Evolutionary conservation across 345 rosid genomes (phyloP).

Genomic region (Linum tenue): DNA sequence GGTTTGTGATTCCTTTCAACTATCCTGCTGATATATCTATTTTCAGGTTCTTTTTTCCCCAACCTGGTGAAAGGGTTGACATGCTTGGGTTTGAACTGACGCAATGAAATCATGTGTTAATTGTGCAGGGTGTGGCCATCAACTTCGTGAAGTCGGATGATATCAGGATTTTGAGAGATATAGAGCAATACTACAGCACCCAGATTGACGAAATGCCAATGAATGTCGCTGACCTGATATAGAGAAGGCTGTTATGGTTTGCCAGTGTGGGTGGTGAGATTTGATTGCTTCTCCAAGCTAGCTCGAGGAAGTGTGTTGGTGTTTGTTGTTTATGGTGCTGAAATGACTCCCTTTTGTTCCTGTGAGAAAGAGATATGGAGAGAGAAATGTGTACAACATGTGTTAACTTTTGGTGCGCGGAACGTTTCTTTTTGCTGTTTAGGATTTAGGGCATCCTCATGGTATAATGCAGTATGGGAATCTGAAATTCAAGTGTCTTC

Average conservation of each 20-base stretch:
- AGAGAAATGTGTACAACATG: too few species aligned
- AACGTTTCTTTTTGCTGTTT: too few species aligned
- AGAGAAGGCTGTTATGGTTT: background rate
- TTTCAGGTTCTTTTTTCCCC: background rate
- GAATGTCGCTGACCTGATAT: conserved; percentile 84
- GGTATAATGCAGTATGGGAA: too few species aligned
- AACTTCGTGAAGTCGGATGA: conserved; percentile 84
- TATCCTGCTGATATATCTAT: background rate
- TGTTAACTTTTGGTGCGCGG: too few species aligned
- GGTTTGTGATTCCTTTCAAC: conserved; percentile 29
- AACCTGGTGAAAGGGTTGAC: too few species aligned
- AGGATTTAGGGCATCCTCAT: too few species aligned
- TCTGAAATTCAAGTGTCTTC: too few species aligned
- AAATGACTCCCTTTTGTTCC: background rate
- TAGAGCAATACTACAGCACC: conserved; percentile 86
- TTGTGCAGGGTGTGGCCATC: conserved; percentile 73
- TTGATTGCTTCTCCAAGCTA: background rate
- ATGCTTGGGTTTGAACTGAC: background rate
- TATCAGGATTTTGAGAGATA: conserved; percentile 79
- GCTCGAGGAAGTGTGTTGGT: background rate
- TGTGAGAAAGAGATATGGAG: too few species aligned
- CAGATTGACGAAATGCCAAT: conserved; percentile 95
- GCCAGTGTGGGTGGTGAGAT: background rate
- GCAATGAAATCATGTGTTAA: background rate
- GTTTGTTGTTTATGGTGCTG: background rate